Percentiles rank a stretch among this genome's conserved stretches.
These are phyloP conservation scores for Lachancea lanzarotensis DNA, from an alignment of 805 yeast genomes.

Conservation along the genomic window DNA sequence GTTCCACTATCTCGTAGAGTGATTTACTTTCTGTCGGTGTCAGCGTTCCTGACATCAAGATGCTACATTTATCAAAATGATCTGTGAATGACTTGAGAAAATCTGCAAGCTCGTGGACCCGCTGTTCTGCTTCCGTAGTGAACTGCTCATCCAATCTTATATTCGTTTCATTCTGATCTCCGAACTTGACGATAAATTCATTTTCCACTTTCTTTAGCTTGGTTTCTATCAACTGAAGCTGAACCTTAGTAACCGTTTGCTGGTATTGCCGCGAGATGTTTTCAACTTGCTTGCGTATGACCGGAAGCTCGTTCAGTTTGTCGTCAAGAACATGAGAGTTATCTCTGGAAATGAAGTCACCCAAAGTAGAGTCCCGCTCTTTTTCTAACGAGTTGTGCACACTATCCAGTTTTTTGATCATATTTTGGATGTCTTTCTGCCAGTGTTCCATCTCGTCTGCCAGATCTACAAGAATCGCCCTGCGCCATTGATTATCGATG, in stretches of 20 bases:
- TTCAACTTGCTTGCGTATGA: conserved; percentile 24
- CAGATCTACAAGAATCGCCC: conserved; percentile 17
- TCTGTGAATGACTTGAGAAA: conserved; percentile 64
- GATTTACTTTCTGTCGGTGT: conserved; percentile 32
- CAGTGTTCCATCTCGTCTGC: conserved; percentile 22
- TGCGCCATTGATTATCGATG: conserved; percentile 21
- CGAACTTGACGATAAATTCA: conserved; percentile 20
- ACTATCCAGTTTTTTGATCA: conserved; percentile 32
- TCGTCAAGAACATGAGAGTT: conserved; percentile 24
- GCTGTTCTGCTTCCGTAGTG: conserved; percentile 44
- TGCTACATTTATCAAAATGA: conserved; percentile 74
- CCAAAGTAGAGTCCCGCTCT: conserved; percentile 26
- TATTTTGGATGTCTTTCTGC: conserved; percentile 31
- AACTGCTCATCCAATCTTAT: conserved; percentile 24
- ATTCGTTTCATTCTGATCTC: conserved; percentile 19
- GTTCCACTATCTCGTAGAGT: conserved; percentile 41
- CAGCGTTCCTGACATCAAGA: conserved; percentile 28
- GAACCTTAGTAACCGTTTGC: conserved; percentile 27
- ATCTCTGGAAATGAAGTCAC: conserved; percentile 44
- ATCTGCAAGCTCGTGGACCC: conserved; percentile 66
- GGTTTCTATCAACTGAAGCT: conserved; percentile 20
- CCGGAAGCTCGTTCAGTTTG: conserved; percentile 32
- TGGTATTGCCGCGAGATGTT: conserved; percentile 28
- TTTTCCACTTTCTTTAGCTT: conserved; percentile 17
- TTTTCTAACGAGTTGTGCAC: conserved; percentile 34